Percentiles rank a stretch among this genome's conserved stretches.
Conservation (phyloP, 2,329 filamentous ascomycete genomes). For the Pseudodiploospora longispora region DNA sequence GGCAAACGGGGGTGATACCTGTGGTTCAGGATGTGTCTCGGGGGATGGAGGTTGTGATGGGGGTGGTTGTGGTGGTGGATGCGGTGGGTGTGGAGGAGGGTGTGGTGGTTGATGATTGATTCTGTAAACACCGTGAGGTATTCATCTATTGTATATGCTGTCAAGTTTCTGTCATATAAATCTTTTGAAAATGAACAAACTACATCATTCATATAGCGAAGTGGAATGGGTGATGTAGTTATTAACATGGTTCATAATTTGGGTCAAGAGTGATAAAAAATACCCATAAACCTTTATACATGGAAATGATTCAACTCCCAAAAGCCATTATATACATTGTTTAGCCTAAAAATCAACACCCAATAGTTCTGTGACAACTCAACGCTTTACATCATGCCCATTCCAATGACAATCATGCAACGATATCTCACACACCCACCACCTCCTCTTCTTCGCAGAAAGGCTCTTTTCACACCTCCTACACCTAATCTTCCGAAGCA, state of each 20-base stretch:
- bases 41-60: slow-evolving; percentile 5
- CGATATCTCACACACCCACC: slow-evolving; percentile 10
- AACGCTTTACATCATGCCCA: slow-evolving; percentile 8
- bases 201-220: too few species aligned
- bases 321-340: too few species aligned
- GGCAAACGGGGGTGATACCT: slow-evolving; percentile 11
- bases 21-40: slow-evolving; percentile 16
- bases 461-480: slow-evolving; percentile 8
- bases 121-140: too few species aligned
- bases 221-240: too few species aligned
- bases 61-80: slow-evolving; percentile 10
- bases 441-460: slow-evolving; percentile 5
- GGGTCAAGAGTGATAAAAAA: too few species aligned
- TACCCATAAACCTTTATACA: too few species aligned
- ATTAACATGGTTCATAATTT: too few species aligned
- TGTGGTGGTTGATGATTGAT: slow-evolving; percentile 1
- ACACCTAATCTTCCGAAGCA: slow-evolving; percentile 8
- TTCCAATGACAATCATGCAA: slow-evolving; percentile 11
- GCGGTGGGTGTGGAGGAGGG: slow-evolving; percentile 12
- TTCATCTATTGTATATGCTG: too few species aligned
- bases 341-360: too few species aligned
- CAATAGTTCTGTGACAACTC: background rate
- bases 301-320: too few species aligned
- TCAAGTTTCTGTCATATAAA: too few species aligned
- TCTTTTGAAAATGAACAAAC: too few species aligned